Evolutionary conservation across 176 grass and related monocot genomes (phyloP).

Genomic region (Neostapfia colusana): DNA sequence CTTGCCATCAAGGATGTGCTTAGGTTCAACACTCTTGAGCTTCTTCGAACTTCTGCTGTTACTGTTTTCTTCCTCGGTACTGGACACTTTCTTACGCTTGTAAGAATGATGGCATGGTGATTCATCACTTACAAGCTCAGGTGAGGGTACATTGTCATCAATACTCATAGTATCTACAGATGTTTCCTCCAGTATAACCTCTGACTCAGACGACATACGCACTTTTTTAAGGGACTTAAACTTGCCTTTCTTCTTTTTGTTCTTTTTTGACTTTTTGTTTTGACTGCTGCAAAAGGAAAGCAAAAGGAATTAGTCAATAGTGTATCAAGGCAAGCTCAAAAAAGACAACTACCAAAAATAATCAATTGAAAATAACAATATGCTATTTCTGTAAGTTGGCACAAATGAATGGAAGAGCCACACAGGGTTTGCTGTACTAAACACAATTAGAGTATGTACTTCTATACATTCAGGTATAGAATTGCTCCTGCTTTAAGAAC

Average conservation of each 20-base stretch:
- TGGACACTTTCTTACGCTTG: constrained; percentile 63
- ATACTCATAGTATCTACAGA: constrained; percentile 64
- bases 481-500: neutral
- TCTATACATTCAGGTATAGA: constrained; percentile 15
- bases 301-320: constrained; percentile 23
- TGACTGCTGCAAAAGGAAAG: constrained; percentile 31
- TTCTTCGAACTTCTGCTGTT: constrained; percentile 66
- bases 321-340: neutral
- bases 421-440: neutral
- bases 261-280: constrained; percentile 81
- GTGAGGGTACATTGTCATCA: constrained; percentile 73
- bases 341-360: constrained; percentile 21
- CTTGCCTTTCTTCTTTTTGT: constrained; percentile 68
- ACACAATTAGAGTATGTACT: constrained; percentile 1
- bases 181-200: constrained; percentile 60
- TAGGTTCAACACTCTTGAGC: constrained; percentile 73
- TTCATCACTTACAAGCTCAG: constrained; percentile 66
- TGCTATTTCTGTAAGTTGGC: neutral
- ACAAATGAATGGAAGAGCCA: neutral
- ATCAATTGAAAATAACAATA: neutral
- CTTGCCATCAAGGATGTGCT: constrained; percentile 40
- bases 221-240: constrained; percentile 90
- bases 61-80: constrained; percentile 58
- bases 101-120: constrained; percentile 54
- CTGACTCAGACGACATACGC: constrained; percentile 64